Evolutionary conservation across 306 rosid species (phyloP).

Genomic region (Cicer judaicum): DNA sequence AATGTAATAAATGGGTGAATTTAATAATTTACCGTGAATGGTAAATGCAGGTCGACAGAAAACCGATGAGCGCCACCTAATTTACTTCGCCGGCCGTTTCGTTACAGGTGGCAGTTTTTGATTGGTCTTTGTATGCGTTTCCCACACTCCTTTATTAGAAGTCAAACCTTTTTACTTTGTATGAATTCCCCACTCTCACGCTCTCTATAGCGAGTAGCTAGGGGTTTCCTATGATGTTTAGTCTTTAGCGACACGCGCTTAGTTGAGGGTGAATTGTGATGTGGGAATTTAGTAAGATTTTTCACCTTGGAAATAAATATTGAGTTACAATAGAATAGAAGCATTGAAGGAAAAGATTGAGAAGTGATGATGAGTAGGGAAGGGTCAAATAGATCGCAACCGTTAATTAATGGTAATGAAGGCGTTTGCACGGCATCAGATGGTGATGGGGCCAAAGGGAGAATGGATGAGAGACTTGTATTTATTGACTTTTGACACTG

Average conservation of each 20-base stretch:
- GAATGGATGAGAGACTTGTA: constrained; percentile 18
- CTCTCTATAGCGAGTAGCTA: background rate
- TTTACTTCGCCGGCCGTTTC: constrained; percentile 48
- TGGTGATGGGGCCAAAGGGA: background rate
- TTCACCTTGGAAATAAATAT: constrained; percentile 23
- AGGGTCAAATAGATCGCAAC: constrained; percentile 55
- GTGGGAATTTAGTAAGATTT: background rate
- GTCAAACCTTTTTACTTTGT: constrained; percentile 58
- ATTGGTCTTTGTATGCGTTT: constrained; percentile 46
- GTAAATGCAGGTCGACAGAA: constrained; percentile 61
- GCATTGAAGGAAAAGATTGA: constrained; percentile 37
- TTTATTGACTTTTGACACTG: constrained; percentile 43
- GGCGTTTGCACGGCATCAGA: background rate
- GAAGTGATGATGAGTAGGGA: constrained; percentile 2
- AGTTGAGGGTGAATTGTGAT: background rate
- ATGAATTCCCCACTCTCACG: background rate
- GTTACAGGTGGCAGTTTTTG: constrained; percentile 47
- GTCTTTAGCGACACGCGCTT: constrained; percentile 15
- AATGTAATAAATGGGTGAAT: constrained; percentile 56
- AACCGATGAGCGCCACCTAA: constrained; percentile 53
- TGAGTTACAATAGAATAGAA: constrained; percentile 40
- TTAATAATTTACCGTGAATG: constrained; percentile 58
- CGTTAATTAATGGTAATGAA: constrained; percentile 34
- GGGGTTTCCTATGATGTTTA: too few species aligned
- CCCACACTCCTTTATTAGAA: constrained; percentile 42